Evolutionary conservation across 1,284 basidiomycete species (phyloP).

Genomic region (Boletellus deceptivus): DNA sequence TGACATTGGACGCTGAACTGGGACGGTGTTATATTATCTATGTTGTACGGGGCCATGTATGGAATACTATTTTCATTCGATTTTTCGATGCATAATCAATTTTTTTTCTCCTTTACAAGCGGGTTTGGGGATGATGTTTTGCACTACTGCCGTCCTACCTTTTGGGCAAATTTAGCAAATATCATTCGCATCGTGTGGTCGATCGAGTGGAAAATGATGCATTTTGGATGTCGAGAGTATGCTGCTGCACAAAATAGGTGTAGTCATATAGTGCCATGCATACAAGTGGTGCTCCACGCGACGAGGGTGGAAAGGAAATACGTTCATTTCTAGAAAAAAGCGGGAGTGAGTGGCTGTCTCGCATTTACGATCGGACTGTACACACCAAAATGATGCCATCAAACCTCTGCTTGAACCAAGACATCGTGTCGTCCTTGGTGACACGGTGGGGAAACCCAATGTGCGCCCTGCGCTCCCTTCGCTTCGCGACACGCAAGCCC

Average conservation of each 20-base stretch:
- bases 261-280: constrained; percentile 27
- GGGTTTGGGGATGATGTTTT: neutral
- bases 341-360: neutral
- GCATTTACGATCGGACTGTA: constrained; percentile 13
- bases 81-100: neutral
- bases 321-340: constrained; percentile 27
- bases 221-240: constrained; percentile 25
- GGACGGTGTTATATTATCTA: constrained; percentile 20
- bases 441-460: constrained; percentile 89
- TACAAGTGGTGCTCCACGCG: constrained; percentile 13
- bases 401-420: constrained; percentile 99
- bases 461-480: constrained; percentile 87
- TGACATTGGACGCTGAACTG: neutral
- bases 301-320: neutral
- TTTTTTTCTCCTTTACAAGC: neutral
- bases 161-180: neutral
- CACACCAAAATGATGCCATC: constrained; percentile 91
- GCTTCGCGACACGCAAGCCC: constrained; percentile 87
- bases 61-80: constrained; percentile 1
- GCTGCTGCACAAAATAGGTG: constrained; percentile 21
- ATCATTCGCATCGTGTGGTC: neutral
- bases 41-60: constrained; percentile 11
- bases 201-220: constrained; percentile 4
- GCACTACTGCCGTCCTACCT: too few relatives aligned
- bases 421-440: constrained; percentile 90